Conservation (phyloP, 108 stramenopile species). For the Cylindrotheca closterium region DNA sequence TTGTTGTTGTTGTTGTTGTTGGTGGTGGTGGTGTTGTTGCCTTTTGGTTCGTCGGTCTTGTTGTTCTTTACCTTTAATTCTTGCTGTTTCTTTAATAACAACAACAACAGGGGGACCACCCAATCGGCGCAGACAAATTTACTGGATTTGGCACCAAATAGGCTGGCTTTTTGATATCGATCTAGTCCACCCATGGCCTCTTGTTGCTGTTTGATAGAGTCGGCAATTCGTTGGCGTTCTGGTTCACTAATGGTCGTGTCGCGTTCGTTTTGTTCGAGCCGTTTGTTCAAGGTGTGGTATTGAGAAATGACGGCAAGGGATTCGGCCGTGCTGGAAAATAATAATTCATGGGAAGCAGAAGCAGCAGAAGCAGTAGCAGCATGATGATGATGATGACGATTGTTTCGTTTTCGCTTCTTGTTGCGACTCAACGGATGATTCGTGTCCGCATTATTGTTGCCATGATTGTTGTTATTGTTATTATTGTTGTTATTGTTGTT, state of each 20-base stretch:
- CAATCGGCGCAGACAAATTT: constrained; percentile 21
- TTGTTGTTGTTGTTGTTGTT: background rate
- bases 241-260: background rate
- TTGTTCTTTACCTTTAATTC: no score
- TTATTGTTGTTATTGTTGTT: background rate
- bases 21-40: no score
- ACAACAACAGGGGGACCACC: constrained; percentile 11
- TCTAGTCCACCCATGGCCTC: constrained; percentile 10
- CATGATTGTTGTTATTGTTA: no score
- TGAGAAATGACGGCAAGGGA: constrained; percentile 8
- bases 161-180: constrained; percentile 15
- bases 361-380: no score
- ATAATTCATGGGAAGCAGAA: no score
- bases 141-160: constrained; percentile 10
- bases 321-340: constrained; percentile 8
- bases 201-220: background rate
- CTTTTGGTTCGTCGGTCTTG: background rate
- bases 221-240: background rate
- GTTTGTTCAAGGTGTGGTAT: constrained; percentile 14
- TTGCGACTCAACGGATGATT: background rate
- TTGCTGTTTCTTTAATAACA: constrained; percentile 1
- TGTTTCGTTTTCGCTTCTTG: no score
- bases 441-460: background rate
- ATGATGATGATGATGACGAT: no score
- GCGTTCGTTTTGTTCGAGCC: constrained; percentile 14